Evolutionary conservation across 306 rosid species (phyloP), one percentile per base, ranked within the genome.

Genomic region (Acacia confusa): DNA sequence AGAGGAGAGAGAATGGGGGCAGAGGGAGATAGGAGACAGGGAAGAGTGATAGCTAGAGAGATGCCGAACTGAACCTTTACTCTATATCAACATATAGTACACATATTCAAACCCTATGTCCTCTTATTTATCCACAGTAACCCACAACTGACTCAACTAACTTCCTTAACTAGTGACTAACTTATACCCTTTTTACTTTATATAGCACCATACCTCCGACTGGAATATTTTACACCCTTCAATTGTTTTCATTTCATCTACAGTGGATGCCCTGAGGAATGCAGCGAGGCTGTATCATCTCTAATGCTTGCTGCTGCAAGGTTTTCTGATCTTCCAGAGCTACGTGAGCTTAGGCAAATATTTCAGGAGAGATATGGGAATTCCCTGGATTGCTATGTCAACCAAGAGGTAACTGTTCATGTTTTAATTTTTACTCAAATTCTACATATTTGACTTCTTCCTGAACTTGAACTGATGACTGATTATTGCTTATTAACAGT

Each of bases 181-280:
- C 40, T 36, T 7, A 36, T 6, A 36, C 40, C 40, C 40, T 36
- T 36, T 36, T 36, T 36, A 36, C 40, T 36, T 36, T 6, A 1
- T 36, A 36, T 36, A 0, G 0, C 40, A 17, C 25, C 67, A 1
- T 60, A 12, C 38, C 36, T 61, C 38, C 0, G 3, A 30, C 38
- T 27, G 34, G 68, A 61, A 27, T 61, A 60, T 20, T 40, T 68
- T 38, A 69, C 47, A 8, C 74, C 45, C 32, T 38, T n/a, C 22
- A 50, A 78, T 60, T 84, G 81, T 74, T 57, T 58, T 76, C 72
- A 17, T 86, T 78, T 78, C 76, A 57, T 80, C 72, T 86, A 57
- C 84, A 96, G 99, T 67, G 96, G 88, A 84, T 96, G 98, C 87
- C 98, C 98, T 4, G 97, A 96, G 89, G 97, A 96, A 78, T 93